Evolutionary conservation across 2,329 filamentous ascomycete genomes (phyloP).

Genomic region (Ophiostoma populinum): DNA sequence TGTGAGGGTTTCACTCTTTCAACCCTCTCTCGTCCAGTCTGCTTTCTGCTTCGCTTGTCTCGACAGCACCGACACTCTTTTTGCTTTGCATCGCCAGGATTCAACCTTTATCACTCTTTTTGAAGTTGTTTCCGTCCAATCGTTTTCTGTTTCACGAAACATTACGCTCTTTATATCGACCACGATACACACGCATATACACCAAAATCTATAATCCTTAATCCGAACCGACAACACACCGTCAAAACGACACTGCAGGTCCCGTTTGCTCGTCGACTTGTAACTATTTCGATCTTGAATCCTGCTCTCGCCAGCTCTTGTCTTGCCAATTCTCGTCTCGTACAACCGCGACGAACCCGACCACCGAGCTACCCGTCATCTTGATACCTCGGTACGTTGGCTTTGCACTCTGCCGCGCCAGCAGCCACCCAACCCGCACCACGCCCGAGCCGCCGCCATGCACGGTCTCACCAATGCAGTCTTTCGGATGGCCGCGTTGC

Average conservation of each 20-base stretch:
- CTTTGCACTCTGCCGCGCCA: too few relatives aligned
- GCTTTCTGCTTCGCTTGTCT: slow-evolving; percentile 2
- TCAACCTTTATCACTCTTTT: slow-evolving; percentile 27
- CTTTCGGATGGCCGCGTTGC: too few relatives aligned
- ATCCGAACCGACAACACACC: background rate
- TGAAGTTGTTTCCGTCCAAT: slow-evolving; percentile 27
- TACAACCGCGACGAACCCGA: too few relatives aligned
- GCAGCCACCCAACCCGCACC: too few relatives aligned
- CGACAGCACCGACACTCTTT: slow-evolving; percentile 13
- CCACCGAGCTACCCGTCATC: too few relatives aligned
- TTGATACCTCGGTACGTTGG: too few relatives aligned
- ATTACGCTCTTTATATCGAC: background rate
- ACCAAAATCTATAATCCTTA: slow-evolving; percentile 38
- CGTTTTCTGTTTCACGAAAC: slow-evolving; percentile 18
- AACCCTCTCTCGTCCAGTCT: slow-evolving; percentile 6
- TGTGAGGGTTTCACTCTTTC: slow-evolving; percentile 7
- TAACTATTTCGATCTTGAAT: background rate
- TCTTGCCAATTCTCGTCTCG: background rate
- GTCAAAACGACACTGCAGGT: background rate
- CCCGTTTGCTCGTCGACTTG: slow-evolving; percentile 2
- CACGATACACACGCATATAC: background rate
- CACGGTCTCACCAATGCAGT: too few relatives aligned
- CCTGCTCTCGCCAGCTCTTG: background rate
- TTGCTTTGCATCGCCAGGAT: slow-evolving; percentile 16
- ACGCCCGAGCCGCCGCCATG: too few relatives aligned